Evolutionary conservation across 208 protist species (phyloP).

Genomic region (Vickermania spadyakhi): DNA sequence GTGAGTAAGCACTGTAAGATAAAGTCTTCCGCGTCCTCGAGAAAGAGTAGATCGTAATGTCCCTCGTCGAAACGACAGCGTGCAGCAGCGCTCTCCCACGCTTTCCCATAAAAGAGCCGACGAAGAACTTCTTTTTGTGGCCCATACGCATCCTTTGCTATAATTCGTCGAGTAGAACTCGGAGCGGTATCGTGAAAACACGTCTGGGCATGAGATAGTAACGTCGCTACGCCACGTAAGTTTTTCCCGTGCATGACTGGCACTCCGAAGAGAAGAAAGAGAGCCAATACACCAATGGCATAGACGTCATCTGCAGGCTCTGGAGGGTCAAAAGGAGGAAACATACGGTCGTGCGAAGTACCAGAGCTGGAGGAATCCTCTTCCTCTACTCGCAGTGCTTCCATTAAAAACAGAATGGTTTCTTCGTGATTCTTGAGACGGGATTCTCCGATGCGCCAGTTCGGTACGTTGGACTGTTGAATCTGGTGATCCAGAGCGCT

Average conservation of each 20-base stretch:
- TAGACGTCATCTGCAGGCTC: slow-evolving; percentile 57
- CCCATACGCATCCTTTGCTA: background rate
- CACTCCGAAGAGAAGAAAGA: slow-evolving; percentile 38
- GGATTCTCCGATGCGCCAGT: background rate
- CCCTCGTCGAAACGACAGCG: slow-evolving; percentile 11
- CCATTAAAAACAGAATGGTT: slow-evolving; percentile 20
- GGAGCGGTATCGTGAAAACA: background rate
- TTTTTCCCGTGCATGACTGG: slow-evolving; percentile 40
- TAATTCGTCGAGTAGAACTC: background rate
- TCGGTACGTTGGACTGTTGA: background rate
- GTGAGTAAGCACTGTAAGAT: slow-evolving; percentile 10
- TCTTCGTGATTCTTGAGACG: slow-evolving; percentile 10
- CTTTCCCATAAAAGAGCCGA: background rate
- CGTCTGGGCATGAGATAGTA: background rate
- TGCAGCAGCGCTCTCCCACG: background rate
- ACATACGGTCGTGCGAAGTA: background rate
- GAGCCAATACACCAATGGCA: slow-evolving; percentile 47
- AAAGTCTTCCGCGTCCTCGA: slow-evolving; percentile 11
- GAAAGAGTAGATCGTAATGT: slow-evolving; percentile 14
- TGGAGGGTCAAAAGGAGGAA: slow-evolving; percentile 8
- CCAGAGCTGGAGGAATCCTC: slow-evolving; percentile 3
- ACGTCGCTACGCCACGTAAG: slow-evolving; percentile 18
- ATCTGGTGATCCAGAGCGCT: slow-evolving; percentile 2
- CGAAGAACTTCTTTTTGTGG: slow-evolving; percentile 1
- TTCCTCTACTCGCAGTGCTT: background rate